Conservation (phyloP, 139 green algal species). For the Medakamo hakoo region DNA sequence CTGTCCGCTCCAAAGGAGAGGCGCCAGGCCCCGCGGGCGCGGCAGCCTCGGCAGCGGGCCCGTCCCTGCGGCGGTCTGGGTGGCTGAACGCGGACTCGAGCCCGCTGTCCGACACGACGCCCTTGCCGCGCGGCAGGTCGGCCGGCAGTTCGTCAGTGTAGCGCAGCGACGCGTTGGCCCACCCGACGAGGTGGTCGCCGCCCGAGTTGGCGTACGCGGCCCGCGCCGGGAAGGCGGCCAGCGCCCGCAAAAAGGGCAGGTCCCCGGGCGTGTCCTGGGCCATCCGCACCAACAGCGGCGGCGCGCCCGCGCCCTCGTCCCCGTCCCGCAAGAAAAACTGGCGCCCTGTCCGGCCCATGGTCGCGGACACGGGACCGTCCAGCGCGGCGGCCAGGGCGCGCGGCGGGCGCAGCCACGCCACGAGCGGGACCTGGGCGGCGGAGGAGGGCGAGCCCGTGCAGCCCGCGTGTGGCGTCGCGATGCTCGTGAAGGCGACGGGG, state of each 20-base stretch:
- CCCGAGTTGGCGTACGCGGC: constrained; percentile 56
- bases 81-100: constrained; percentile 11
- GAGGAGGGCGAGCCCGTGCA: constrained; percentile 31
- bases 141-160: constrained; percentile 34
- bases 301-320: constrained; percentile 1
- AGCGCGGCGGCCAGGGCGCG: neutral
- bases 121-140: constrained; percentile 3
- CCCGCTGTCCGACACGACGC: constrained; percentile 45
- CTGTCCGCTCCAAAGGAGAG: too few species aligned
- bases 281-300: constrained; percentile 22
- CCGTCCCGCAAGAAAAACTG: constrained; percentile 35
- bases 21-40: neutral
- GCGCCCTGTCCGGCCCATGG: constrained; percentile 8
- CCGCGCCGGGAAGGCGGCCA: constrained; percentile 40
- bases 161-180: constrained; percentile 55
- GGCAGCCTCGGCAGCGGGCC: neutral
- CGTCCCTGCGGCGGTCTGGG: neutral
- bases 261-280: constrained; percentile 23
- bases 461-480: constrained; percentile 69
- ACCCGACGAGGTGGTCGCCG: constrained; percentile 64
- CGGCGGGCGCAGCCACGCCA: constrained; percentile 2
- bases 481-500: constrained; percentile 52
- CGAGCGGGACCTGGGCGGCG: constrained; percentile 35
- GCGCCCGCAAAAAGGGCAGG: constrained; percentile 39
- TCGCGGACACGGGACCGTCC: neutral